phyloP scores from a whole-genome alignment of 2,329 filamentous ascomycete genomes.

The Camillea tinctor region DNA sequence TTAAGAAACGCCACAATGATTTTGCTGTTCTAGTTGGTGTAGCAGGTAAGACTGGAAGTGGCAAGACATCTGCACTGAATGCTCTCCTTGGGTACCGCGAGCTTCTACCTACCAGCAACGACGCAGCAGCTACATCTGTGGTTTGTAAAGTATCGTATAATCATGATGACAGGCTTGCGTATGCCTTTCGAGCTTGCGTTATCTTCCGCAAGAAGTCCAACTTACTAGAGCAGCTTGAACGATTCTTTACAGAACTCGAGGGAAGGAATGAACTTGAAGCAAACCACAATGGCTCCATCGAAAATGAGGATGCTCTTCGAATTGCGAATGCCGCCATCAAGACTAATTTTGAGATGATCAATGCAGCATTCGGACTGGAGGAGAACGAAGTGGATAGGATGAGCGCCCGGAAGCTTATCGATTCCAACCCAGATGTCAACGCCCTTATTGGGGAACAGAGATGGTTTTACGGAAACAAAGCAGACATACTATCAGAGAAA shows the following conservation, averaged over 20 bases:
- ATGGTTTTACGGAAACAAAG: conserved; percentile 4
- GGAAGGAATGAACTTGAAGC: neutral
- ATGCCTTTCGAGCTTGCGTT: conserved; percentile 23
- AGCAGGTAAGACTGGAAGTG: conserved; percentile 25
- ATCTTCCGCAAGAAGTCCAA: conserved; percentile 15
- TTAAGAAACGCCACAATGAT: conserved; percentile 1
- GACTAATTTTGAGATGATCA: conserved; percentile 21
- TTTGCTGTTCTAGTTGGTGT: conserved; percentile 26
- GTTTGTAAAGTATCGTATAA: conserved; percentile 29
- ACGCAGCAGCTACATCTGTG: conserved; percentile 30
- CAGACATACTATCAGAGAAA: conserved; percentile 3
- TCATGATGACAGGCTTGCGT: conserved; percentile 7
- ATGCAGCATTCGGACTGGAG: conserved; percentile 21
- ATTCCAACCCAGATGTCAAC: conserved; percentile 6
- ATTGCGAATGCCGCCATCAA: neutral
- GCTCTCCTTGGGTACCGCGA: conserved; percentile 22
- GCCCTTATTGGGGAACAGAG: conserved; percentile 4
- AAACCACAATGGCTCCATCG: neutral
- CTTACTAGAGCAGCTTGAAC: conserved; percentile 13
- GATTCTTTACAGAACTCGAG: conserved; percentile 18
- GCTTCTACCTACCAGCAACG: conserved; percentile 32
- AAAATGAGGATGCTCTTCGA: conserved; percentile 16
- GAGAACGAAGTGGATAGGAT: conserved; percentile 6
- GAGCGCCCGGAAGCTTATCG: conserved; percentile 13
- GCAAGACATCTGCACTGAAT: conserved; percentile 29